Conservation (phyloP, 2,329 filamentous ascomycete genomes). For the Talaromyces sp. region DNA sequence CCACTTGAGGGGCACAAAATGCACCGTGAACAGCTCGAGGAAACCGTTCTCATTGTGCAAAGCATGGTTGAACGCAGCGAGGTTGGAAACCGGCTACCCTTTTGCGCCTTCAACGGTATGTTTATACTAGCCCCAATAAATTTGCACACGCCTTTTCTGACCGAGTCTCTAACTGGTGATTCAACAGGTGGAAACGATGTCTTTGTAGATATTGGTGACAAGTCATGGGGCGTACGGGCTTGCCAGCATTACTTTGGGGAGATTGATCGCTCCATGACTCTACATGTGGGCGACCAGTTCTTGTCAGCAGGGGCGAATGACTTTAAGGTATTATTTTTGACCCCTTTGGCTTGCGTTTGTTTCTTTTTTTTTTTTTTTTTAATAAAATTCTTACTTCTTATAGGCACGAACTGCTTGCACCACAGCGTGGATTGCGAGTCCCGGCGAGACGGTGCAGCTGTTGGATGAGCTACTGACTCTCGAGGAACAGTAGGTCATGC, state of each 20-base stretch:
- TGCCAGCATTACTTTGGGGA: conserved; percentile 86
- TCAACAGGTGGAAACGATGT: conserved; percentile 75
- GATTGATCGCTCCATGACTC: conserved; percentile 68
- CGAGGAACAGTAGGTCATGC: conserved; percentile 14
- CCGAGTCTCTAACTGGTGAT: background rate
- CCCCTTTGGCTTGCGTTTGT: no score
- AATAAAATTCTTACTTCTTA: background rate
- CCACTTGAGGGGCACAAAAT: conserved; percentile 62
- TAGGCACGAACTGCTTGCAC: conserved; percentile 79
- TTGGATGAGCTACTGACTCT: conserved; percentile 72
- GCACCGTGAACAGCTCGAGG: conserved; percentile 83
- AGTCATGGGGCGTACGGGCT: conserved; percentile 88
- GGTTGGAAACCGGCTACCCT: conserved; percentile 67
- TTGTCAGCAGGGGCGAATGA: conserved; percentile 92
- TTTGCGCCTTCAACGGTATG: conserved; percentile 89
- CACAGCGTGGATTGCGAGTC: conserved; percentile 95
- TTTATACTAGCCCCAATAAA: background rate
- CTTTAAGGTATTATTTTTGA: conserved; percentile 62
- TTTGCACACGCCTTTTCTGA: background rate
- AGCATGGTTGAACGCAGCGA: conserved; percentile 80
- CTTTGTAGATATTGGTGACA: conserved; percentile 98
- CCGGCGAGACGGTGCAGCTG: conserved; percentile 80
- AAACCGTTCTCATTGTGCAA: conserved; percentile 91
- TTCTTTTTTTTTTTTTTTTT: no score
- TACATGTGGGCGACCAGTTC: conserved; percentile 96